Evolutionary conservation across 306 rosid species (phyloP), one percentile per base, ranked within the genome.

Genomic region (Vigna reflexopilosa): DNA sequence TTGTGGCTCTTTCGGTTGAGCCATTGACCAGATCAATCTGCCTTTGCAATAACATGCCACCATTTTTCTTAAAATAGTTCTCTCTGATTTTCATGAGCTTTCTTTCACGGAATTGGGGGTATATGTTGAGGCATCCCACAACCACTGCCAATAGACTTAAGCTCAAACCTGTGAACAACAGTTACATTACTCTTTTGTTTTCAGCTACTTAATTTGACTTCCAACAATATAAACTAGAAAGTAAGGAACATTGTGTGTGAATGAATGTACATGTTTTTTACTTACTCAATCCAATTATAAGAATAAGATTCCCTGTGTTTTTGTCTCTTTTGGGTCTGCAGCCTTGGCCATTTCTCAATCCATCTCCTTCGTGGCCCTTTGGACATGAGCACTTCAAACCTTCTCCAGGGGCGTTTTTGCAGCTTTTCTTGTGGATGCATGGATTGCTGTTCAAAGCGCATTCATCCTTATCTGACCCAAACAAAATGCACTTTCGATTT

Each of bases 201-300:
- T 72, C 47, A n/a, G 47, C 0, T 28, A 28, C 32, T 0, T 28
- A 2, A 24, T 24, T 24, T 24, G 26, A 24, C 2, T 24, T 24
- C 26, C 2, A 24, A 24, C 26, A 24, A 30, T 30, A 32, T 32
- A 32, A 32, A 32, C 6, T 32, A 32, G 36, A 3, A 5, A 32
- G 5, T 12, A 20, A 55, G 30, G 3, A 19, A 55, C 30, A 19
- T 6, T 2, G 13, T 19, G 30, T 20, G 5, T 12, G 9, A 6
- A 2, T 1, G 12, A 6, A 2, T 3, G 12, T 13, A 28, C 12
- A 3, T 28, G 32, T 28, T 28, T 11, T 14, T 16, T 30, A 9
- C 75, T 70, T 50, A 70, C 75, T 50, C 48, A 70, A 0, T 50
- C 62, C 75, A 70, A 70, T 70, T 49, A 70, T n/a, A n/a, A 70